phyloP scores from a whole-genome alignment of 2,329 filamentous ascomycete species.

The Aspergillus chevalieri region DNA sequence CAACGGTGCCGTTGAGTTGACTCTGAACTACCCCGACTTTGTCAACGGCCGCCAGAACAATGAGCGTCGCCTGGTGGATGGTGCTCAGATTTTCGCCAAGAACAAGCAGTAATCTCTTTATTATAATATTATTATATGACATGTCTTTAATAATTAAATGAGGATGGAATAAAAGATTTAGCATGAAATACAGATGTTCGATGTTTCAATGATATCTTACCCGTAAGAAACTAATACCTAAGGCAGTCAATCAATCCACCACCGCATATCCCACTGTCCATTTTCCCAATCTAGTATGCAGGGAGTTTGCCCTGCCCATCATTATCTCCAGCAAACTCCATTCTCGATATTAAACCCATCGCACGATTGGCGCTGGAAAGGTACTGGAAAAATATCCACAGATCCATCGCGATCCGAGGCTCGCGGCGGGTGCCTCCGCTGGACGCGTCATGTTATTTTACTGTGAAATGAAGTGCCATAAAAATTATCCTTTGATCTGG shows the following conservation, averaged over 20 bases:
- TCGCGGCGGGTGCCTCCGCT: too few relatives aligned
- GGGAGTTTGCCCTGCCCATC: background rate
- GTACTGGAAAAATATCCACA: too few relatives aligned
- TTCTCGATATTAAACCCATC: too few relatives aligned
- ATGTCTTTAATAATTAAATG: background rate
- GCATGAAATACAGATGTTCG: background rate
- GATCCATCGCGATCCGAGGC: too few relatives aligned
- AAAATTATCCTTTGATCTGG: too few relatives aligned
- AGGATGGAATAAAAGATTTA: background rate
- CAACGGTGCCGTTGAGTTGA: conserved; percentile 83
- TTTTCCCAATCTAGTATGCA: background rate
- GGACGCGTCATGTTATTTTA: too few relatives aligned
- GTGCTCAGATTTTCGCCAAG: conserved; percentile 53
- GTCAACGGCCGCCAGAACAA: conserved; percentile 67
- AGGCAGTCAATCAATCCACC: background rate
- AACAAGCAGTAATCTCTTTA: conserved; percentile 26
- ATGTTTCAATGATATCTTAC: background rate
- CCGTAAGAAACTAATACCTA: background rate
- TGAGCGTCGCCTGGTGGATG: conserved; percentile 58
- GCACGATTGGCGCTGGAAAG: too few relatives aligned
- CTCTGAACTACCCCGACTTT: conserved; percentile 94
- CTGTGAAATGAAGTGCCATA: too few relatives aligned
- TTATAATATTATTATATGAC: background rate
- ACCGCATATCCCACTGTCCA: background rate
- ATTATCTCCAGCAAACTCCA: too few relatives aligned